Percentiles rank a stretch among this genome's conserved stretches.
These are phyloP conservation scores for Physocladia obscura DNA, from an alignment of 192 early-diverging fungal genomes.

Conservation along the genomic window DNA sequence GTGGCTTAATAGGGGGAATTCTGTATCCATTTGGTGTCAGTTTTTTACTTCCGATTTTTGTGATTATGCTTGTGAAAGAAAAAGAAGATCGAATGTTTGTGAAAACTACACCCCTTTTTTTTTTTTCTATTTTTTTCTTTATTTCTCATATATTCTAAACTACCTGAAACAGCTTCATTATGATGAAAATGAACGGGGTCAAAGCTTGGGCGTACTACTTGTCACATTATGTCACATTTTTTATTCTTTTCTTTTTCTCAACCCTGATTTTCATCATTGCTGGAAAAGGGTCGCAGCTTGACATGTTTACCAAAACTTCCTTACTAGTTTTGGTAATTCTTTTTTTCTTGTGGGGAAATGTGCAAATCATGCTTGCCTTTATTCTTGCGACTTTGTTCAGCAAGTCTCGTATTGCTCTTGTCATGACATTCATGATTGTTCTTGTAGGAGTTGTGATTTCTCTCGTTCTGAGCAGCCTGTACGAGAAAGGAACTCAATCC, in stretches of 20 bases:
- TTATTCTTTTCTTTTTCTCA: constrained; percentile 62
- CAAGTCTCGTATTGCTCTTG: constrained; percentile 55
- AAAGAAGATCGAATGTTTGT: constrained; percentile 62
- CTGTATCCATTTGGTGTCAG: constrained; percentile 75
- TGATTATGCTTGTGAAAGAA: constrained; percentile 69
- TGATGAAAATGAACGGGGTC: constrained; percentile 76
- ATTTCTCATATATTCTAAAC: not conserved
- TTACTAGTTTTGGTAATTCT: constrained; percentile 53
- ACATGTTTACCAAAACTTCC: constrained; percentile 62
- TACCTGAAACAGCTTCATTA: constrained; percentile 29
- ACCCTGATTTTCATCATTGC: constrained; percentile 61
- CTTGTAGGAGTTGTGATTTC: constrained; percentile 65
- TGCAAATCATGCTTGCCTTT: constrained; percentile 66
- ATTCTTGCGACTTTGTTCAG: constrained; percentile 65
- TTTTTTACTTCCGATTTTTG: constrained; percentile 71
- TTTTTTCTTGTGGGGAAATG: constrained; percentile 66
- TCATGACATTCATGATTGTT: constrained; percentile 63
- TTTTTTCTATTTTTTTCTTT: not conserved
- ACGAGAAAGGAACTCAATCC: constrained; percentile 5
- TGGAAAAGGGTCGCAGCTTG: constrained; percentile 57
- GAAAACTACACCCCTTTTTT: too few relatives aligned
- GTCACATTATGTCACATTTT: constrained; percentile 59
- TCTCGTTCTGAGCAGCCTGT: constrained; percentile 51
- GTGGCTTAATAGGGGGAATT: constrained; percentile 61
- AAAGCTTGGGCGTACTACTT: constrained; percentile 61